Base-by-base conservation (phyloP, 768 basidiomycete species). In the Obba rivulosa region DNA sequence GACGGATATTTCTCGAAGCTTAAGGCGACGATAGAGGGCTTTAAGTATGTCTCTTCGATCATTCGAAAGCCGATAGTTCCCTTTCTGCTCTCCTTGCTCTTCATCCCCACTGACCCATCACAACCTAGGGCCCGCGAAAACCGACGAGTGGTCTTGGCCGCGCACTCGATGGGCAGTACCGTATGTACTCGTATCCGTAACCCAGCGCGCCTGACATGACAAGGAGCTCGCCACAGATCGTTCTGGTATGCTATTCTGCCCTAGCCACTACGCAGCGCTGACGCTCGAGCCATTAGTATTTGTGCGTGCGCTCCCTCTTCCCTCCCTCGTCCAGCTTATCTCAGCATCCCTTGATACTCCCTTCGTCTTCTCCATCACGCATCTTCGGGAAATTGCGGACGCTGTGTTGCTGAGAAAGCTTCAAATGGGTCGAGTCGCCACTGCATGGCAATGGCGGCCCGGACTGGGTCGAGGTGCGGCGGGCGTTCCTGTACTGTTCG, bases 361-460 rank as follows among this genome's bases (percentile, higher is more conserved):
- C 28, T 31, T 5, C 28, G 7, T 31, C 28, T 31, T 5, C 5
- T 31, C 28, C 13, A 13, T 13, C 28, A 31, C 28, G 13, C 28
- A 7, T 31, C 28, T 31, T 31, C 7, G n/a, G n/a, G n/a, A n/a
- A n/a, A n/a, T 7, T 31, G 28, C 13, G 28, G 28, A 31, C 13
- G 48, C 40, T 16, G 1, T 14, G 18, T 14, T 14, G 16, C 17
- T 17, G 2, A 10, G 1, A 1, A 50, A 94, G 92, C 62, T 78
- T 94, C 60, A 95, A 96, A 71, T 99, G 95, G 95, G 94, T 95
- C 0, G 95, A 98, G 68, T 88, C 91, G 1, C 83, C 84, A 8
- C 69, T 75, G 37, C 81, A 85, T 54, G 93, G 92, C 8, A 75
- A 76, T 2, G 95, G 92, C 13, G 95, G 94, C 2, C 69, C 80